Percentiles rank a stretch among this genome's conserved stretches.
Evolutionary conservation across 2,329 filamentous ascomycete genomes (phyloP).

Genomic region (Apiospora phragmitis): DNA sequence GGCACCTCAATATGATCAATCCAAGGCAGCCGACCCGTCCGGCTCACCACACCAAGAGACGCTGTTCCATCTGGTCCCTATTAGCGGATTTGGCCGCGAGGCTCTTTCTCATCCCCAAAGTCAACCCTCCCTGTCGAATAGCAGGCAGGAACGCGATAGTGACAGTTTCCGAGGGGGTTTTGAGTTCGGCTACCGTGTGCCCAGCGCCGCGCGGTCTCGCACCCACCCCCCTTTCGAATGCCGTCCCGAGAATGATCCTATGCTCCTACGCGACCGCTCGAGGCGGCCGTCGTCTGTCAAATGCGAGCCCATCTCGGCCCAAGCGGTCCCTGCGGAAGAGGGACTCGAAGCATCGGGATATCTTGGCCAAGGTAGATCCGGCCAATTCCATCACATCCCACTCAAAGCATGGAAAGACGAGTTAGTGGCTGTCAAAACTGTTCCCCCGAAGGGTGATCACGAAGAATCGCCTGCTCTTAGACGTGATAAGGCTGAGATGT

Average conservation of each 20-base stretch:
- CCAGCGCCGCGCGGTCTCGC: background rate
- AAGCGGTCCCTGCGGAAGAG: background rate
- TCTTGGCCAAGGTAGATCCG: no score
- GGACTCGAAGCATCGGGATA: no score
- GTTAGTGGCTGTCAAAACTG: no score
- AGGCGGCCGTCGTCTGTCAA: background rate
- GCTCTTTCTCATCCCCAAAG: background rate
- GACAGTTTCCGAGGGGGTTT: background rate
- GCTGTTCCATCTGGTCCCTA: background rate
- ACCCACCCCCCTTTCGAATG: background rate
- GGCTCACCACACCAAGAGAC: background rate
- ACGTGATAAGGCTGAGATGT: background rate
- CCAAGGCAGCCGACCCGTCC: background rate
- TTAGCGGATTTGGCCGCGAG: no score
- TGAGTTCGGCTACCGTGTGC: background rate
- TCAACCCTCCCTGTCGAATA: no score
- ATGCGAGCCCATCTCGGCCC: background rate
- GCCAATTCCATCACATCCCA: no score
- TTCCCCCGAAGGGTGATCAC: background rate
- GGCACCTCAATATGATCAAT: background rate
- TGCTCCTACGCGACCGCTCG: background rate
- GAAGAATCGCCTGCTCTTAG: no score
- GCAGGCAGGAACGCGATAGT: no score
- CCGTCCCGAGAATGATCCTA: background rate
- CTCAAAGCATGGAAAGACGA: no score